Evolutionary conservation across 768 basidiomycete species (phyloP).

Genomic region (Hemileccinum impolitum): DNA sequence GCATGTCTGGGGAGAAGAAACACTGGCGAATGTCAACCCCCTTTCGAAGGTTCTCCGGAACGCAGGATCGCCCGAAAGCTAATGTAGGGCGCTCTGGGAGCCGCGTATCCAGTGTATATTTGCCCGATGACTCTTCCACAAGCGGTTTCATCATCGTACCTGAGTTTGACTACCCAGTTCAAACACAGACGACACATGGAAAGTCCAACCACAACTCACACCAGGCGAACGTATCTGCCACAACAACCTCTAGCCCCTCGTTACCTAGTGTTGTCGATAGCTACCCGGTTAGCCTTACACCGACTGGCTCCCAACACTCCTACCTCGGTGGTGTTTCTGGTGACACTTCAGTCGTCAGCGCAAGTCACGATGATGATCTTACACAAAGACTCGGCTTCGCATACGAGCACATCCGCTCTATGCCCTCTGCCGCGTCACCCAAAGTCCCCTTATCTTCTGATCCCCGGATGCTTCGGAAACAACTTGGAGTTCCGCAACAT

Average conservation of each 20-base stretch:
- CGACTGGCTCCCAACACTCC: neutral
- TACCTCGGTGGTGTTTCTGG: neutral
- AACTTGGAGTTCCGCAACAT: conserved; percentile 30
- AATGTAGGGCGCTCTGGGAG: conserved; percentile 4
- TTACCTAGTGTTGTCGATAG: neutral
- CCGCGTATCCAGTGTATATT: conserved; percentile 21
- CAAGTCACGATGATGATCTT: conserved; percentile 17
- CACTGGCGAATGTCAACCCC: conserved; percentile 20
- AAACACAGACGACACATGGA: neutral
- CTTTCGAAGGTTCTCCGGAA: conserved; percentile 18
- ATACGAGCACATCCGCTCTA: conserved; percentile 22
- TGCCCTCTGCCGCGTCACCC: conserved; percentile 16
- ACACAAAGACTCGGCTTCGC: conserved; percentile 19
- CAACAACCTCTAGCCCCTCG: neutral
- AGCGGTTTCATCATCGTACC: conserved; percentile 20
- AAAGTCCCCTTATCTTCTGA: conserved; percentile 19
- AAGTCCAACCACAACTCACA: neutral
- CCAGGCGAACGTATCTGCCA: neutral
- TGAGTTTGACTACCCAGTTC: conserved; percentile 20
- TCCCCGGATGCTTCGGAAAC: conserved; percentile 25
- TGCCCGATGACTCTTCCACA: conserved; percentile 14
- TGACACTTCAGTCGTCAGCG: neutral
- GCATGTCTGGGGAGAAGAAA: conserved; percentile 28
- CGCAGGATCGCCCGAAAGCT: conserved; percentile 2
- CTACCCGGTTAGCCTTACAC: neutral